Base-by-base conservation (phyloP, 2,329 filamentous ascomycete genomes). In the Pseudogymnoascus sp. region DNA sequence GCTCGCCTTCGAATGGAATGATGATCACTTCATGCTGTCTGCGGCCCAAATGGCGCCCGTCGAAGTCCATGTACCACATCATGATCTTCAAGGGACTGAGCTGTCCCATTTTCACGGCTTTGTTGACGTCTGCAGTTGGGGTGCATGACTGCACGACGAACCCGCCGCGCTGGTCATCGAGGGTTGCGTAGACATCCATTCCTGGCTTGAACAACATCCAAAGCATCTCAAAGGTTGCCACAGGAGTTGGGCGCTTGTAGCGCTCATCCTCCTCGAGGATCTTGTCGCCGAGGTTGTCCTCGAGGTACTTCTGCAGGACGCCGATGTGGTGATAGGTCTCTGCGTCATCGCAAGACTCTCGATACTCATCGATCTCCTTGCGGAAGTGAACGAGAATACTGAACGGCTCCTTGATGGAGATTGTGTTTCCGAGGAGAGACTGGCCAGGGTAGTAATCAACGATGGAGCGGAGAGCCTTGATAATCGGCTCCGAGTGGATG, bases 331-430 rank as follows among this genome's bases (percentile, higher is more conserved):
- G 66, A 23, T 28, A 55, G 9, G 66, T 65, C 33, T 67, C 66
- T 5, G 62, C 66, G 62, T 68, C 66, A 25, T 63, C 66, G 52
- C 66, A 67, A 7, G 59, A 52, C 25, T 66, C 62, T 41, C 64
- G 65, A 49, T 68, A 68, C 36, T 63, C 63, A 36, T 68, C 64
- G 11, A 69, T 59, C 36, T 69, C 67, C 28, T 67, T 62, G 23
- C 67, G 62, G 60, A 67, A 64, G 38, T 69, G 66, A 8, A 75
- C 60, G 69, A 77, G 52, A 64, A 79, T 25, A 73, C 76, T 5
- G 64, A 69, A 63, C 77, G 78, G 77, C 72, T 69, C 67, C 42
- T 67, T 65, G 22, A 69, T 62, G 2, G 65, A 62, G 14, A 69
- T 67, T 30, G 64, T 65, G 16, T 68, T 65, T 16, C 67, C 67